These are phyloP conservation scores for Gnetum montanum DNA, from an alignment of 75 land plant genomes.

Conservation along the genomic window DNA sequence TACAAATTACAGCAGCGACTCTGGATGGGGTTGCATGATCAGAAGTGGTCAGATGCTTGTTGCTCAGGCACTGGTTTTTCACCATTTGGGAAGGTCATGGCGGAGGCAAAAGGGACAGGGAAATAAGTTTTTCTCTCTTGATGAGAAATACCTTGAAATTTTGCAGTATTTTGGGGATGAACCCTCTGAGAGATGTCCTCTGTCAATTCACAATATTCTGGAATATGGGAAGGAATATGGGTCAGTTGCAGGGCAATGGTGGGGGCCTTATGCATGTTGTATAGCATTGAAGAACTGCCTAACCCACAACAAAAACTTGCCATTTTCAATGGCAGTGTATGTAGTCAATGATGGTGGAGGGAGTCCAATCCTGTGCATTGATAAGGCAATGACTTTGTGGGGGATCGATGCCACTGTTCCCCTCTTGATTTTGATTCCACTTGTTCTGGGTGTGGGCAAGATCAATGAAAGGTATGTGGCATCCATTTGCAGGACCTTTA, in stretches of 20 bases:
- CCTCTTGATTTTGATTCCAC: constrained; percentile 64
- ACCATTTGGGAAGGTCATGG: constrained; percentile 77
- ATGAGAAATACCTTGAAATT: constrained; percentile 63
- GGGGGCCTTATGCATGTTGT: constrained; percentile 96
- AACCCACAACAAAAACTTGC: no score
- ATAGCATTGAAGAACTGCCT: constrained; percentile 71
- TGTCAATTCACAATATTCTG: constrained; percentile 84
- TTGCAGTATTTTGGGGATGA: constrained; percentile 82
- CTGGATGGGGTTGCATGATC: constrained; percentile 94
- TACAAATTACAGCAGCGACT: constrained; percentile 70
- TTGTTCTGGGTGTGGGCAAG: constrained; percentile 77
- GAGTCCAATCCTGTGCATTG: constrained; percentile 80
- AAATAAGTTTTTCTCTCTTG: constrained; percentile 24
- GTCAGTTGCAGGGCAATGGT: constrained; percentile 87
- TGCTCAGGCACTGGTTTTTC: constrained; percentile 81
- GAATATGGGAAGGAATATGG: constrained; percentile 76
- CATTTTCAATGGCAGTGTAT: constrained; percentile 72
- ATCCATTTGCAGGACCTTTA: constrained; percentile 58
- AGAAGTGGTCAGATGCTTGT: constrained; percentile 99
- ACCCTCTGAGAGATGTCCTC: constrained; percentile 37
- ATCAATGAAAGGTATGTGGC: constrained; percentile 65
- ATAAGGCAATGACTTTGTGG: constrained; percentile 54
- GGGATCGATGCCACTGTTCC: constrained; percentile 33
- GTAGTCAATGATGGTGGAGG: constrained; percentile 93
- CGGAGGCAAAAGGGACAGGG: constrained; percentile 47